Evolutionary conservation across 768 basidiomycete species (phyloP).

Genomic region (Suillus variegatus): DNA sequence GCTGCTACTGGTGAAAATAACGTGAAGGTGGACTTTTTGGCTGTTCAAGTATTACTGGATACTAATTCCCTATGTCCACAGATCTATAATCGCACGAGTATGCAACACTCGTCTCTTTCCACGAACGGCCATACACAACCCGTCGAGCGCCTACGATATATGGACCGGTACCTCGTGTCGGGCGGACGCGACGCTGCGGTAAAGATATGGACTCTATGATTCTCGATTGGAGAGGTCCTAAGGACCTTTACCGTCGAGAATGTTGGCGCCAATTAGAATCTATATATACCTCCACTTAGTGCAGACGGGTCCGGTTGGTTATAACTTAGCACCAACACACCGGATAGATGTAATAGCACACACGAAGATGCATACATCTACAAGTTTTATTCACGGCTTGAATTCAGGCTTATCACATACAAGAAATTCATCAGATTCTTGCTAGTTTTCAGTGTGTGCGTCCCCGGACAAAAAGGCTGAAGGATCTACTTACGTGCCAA

Average conservation of each 20-base stretch:
- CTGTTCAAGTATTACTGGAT: background rate
- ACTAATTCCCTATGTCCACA: slow-evolving; percentile 29
- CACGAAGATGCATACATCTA: background rate
- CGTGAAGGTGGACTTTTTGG: slow-evolving; percentile 61
- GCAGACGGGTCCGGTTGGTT: slow-evolving; percentile 1
- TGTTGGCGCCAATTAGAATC: slow-evolving; percentile 6
- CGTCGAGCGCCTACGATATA: slow-evolving; percentile 86
- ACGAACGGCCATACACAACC: slow-evolving; percentile 96
- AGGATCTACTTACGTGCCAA: too few relatives aligned
- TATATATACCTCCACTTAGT: slow-evolving; percentile 7
- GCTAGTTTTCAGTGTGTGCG: too few relatives aligned
- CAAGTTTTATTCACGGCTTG: background rate
- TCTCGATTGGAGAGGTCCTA: background rate
- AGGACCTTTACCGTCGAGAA: background rate
- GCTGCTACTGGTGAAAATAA: slow-evolving; percentile 94
- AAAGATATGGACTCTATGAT: slow-evolving; percentile 92
- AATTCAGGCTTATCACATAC: background rate
- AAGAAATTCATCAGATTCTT: too few relatives aligned
- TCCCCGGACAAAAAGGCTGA: too few relatives aligned
- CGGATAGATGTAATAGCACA: slow-evolving; percentile 8
- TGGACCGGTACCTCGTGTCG: slow-evolving; percentile 92
- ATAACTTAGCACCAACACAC: background rate
- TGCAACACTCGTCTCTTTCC: slow-evolving; percentile 79
- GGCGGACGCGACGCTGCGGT: slow-evolving; percentile 85
- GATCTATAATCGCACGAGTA: slow-evolving; percentile 94